phyloP scores from a whole-genome alignment of 805 yeast species.

The Komagataella pastoris region DNA sequence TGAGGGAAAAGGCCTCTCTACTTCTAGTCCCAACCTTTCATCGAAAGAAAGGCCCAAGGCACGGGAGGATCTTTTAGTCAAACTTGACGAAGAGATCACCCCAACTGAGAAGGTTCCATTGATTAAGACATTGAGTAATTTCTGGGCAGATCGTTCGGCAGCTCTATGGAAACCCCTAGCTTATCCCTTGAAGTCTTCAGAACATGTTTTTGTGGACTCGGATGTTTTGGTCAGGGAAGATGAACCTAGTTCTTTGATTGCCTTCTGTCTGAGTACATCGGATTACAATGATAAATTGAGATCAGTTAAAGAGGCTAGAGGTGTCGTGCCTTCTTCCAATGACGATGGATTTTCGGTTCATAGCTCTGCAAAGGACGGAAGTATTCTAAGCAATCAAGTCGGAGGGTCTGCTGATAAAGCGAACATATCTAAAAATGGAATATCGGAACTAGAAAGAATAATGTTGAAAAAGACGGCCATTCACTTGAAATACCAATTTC shows the following conservation, averaged over 20 bases:
- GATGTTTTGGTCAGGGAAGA: conserved; percentile 91
- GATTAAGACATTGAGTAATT: conserved; percentile 71
- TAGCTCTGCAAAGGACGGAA: not conserved
- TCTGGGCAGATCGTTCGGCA: conserved; percentile 97
- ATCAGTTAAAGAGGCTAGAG: conserved; percentile 5
- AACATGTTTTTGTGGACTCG: conserved; percentile 88
- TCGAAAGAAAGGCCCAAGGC: not conserved
- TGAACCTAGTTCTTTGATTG: conserved; percentile 90
- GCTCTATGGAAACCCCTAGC: conserved; percentile 87
- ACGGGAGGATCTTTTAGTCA: conserved; percentile 2
- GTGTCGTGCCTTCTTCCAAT: not conserved
- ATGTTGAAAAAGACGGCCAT: conserved; percentile 78
- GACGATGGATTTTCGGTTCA: not conserved
- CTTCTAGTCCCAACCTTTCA: not conserved
- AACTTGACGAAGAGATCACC: conserved; percentile 10
- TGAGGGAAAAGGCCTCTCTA: not conserved
- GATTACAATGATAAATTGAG: conserved; percentile 44
- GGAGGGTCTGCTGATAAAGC: not conserved
- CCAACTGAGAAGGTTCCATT: conserved; percentile 64
- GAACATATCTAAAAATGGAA: conserved; percentile 16
- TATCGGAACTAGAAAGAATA: conserved; percentile 38
- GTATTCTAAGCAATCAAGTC: not conserved
- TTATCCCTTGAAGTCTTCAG: conserved; percentile 69
- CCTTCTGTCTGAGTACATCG: conserved; percentile 77
- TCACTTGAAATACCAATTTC: conserved; percentile 85